A percentile compares a stretch with the other conserved stretches of the same genome.
Conservation (phyloP, 208 protist genomes). For the Crithidia thermophila region DNA sequence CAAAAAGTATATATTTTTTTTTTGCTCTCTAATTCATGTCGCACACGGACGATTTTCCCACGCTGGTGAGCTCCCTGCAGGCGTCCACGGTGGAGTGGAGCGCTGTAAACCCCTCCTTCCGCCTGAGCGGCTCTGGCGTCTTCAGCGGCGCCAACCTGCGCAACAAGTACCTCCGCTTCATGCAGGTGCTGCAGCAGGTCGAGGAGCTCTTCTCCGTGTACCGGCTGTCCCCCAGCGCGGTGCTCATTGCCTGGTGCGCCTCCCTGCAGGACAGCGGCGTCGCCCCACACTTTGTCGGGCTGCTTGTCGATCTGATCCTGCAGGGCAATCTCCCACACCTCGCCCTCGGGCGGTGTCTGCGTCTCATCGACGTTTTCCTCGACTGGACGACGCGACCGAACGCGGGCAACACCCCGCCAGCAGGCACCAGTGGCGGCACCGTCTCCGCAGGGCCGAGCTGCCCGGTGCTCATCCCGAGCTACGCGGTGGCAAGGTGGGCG, state of each 20-base stretch:
- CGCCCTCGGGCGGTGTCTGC: constrained; percentile 43
- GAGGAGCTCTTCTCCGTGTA: constrained; percentile 29
- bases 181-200: constrained; percentile 30
- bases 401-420: constrained; percentile 1
- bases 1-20: too few relatives aligned
- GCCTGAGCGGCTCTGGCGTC: constrained; percentile 2
- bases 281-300: constrained; percentile 26
- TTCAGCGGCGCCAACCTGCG: constrained; percentile 10
- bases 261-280: constrained; percentile 29
- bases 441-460: not conserved
- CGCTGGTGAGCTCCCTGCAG: constrained; percentile 35
- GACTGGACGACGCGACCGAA: constrained; percentile 29
- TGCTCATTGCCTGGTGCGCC: constrained; percentile 23
- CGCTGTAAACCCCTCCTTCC: constrained; percentile 2
- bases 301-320: constrained; percentile 45
- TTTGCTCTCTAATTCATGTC: too few relatives aligned
- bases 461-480: constrained; percentile 22
- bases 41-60: constrained; percentile 25
- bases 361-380: constrained; percentile 38
- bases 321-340: constrained; percentile 53
- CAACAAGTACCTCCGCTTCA: constrained; percentile 29
- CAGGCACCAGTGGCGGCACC: not conserved
- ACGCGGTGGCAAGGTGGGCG: constrained; percentile 16
- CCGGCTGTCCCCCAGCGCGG: constrained; percentile 5
- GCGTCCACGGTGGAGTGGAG: constrained; percentile 36